Conservation (phyloP, 331 rosid genomes). For the Stylosanthes scabra region DNA sequence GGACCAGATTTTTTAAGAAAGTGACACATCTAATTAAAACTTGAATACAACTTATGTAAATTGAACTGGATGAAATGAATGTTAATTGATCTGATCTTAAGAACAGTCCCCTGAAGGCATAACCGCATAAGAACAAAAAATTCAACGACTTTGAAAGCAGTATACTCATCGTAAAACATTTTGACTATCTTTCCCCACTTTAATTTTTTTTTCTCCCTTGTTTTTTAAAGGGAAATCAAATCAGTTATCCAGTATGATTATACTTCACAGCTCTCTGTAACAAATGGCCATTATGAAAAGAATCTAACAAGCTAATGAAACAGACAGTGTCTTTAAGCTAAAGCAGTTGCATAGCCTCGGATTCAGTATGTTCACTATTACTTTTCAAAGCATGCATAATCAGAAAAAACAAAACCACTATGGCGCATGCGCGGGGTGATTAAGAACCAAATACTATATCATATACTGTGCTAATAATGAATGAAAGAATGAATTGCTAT, state of each 20-base stretch:
- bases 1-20: neutral
- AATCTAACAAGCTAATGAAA: neutral
- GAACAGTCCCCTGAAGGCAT: constrained; percentile 36
- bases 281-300: constrained; percentile 15
- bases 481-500: neutral
- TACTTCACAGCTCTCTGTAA: constrained; percentile 19
- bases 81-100: neutral
- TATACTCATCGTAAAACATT: constrained; percentile 1
- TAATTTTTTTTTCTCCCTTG: neutral
- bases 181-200: neutral
- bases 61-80: neutral
- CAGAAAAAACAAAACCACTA: neutral
- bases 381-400: constrained; percentile 19
- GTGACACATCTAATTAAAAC: too few relatives aligned
- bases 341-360: neutral
- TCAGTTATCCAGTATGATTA: neutral
- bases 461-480: neutral
- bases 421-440: neutral
- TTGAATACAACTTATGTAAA: neutral
- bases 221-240: neutral
- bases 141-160: neutral
- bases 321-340: neutral
- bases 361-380: neutral
- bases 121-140: neutral
- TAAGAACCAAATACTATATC: neutral